Base-by-base conservation (phyloP, 2,329 filamentous ascomycete species). In the Penicillium griseofulvum region DNA sequence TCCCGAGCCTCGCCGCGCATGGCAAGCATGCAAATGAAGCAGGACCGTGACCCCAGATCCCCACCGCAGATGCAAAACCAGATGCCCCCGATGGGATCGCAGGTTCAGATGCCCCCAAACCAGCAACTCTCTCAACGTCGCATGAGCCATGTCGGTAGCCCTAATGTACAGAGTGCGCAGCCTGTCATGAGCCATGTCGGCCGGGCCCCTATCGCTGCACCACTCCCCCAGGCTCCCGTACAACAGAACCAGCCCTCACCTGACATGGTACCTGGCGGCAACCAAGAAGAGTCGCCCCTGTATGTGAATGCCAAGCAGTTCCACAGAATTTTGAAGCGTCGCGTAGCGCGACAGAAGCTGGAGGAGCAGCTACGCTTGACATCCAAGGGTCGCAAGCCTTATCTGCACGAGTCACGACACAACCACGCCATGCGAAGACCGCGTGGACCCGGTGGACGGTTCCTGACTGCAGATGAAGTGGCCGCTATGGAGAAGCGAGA, bases 291-390 rank as follows among this genome's bases (percentile, higher is more conserved):
- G 70, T 93, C 93, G 0, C 94, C 94, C 0, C 80, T 99, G 1
- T 99, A 99, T 66, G 94, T 99, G 68, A 99, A 99, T 68, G 94
- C 94, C 5, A 99, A 99, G 74, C 94, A 99, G 69, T 99, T 99
- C 65, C 94, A 99, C 71, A 89, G 94, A 26, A 99, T 99, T 46
- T 77, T 99, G 52, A 97, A 99, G 80, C 85, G 94, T 55, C 85
- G 94, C 56, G 91, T 97, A 60, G 94, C 94, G 7, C 85, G 94
- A 33, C 94, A 97, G 74, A 91, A 90, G 71, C 81, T 99, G 16
- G 94, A 99, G 73, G 94, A 99, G 73, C 90, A 92, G 52, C 77
- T 99, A 41, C 86, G 94, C 39, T 78, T 97, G 55, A 97, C 94
- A 0, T 95, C 89, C 10, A 99, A 99, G 76, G 93, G 93, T 26